Evolutionary conservation across 2,329 filamentous ascomycete species (phyloP), one percentile per base, ranked within the genome.

Genomic region (Fusarium udum): DNA sequence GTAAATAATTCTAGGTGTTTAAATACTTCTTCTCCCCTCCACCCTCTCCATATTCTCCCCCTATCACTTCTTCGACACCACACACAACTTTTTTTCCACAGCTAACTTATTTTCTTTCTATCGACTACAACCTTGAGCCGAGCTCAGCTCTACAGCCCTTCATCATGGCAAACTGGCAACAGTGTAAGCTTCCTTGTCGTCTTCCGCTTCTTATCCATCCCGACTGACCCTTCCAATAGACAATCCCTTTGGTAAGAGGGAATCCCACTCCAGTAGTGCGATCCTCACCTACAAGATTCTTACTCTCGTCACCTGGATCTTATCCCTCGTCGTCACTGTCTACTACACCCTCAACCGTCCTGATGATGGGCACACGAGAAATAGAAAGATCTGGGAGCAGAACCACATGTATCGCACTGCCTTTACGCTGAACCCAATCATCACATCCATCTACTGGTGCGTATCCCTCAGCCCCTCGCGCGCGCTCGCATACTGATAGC

Each of bases 181-280:
- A 76, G 24, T 78, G 80, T 81, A 78, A 48, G 79, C 69, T 46
- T 6, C 22, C 46, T 37, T 18, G 34, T 40, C 26, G 32, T 45
- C 59, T 10, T 43, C 28, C 52, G 39, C 28, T 42, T 32, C 12
- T 26, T 43, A 55, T 51, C 18, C 24, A 31, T 26, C 36, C 22
- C 28, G 18, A 59, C 75, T 77, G 42, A 78, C 62, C 43, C 32
- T 12, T 32, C 26, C 18, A 26, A 58, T 71, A 93, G 92, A 90
- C 80, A 96, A 96, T 81, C 93, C 93, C 34, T 96, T 96, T 83
- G 85, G 88, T 67, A 91, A 87, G 82, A 90, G 90, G 78, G 92
- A 95, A 67, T 86, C 89, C 24, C 91, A 94, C 79, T 87, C 87
- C 69, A 82, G 84, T 36, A 84, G 85, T 70, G 86, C 90, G 57